Evolutionary conservation across 2,329 filamentous ascomycete genomes (phyloP).

Genomic region (Trichocomaceae sp.): DNA sequence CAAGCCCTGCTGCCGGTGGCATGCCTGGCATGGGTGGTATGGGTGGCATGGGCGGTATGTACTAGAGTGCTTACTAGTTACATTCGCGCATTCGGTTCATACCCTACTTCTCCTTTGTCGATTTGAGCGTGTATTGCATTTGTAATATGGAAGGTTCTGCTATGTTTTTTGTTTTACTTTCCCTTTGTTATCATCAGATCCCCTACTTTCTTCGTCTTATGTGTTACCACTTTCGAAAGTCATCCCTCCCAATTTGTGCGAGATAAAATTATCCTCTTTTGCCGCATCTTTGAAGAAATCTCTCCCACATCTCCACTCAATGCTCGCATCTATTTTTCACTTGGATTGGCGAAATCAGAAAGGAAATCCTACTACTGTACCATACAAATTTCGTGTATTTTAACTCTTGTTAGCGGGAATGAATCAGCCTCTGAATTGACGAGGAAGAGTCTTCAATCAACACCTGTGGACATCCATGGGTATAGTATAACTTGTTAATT

Average conservation of each 20-base stretch:
- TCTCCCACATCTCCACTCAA: slow-evolving; percentile 12
- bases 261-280: background rate
- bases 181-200: slow-evolving; percentile 1
- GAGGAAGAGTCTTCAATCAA: background rate
- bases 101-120: slow-evolving; percentile 2
- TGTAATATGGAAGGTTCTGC: slow-evolving; percentile 14
- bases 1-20: slow-evolving; percentile 46
- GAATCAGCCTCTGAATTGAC: background rate
- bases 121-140: slow-evolving; percentile 16
- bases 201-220: slow-evolving; percentile 4
- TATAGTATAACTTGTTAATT: background rate
- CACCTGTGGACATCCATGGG: too few relatives aligned
- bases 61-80: slow-evolving; percentile 33
- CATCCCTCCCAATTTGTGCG: background rate
- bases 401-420: background rate
- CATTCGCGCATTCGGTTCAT: background rate
- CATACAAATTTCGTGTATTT: slow-evolving; percentile 9
- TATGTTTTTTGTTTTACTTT: background rate
- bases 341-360: slow-evolving; percentile 8
- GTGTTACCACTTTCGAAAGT: slow-evolving; percentile 6
- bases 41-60: slow-evolving; percentile 59
- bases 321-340: slow-evolving; percentile 4
- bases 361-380: slow-evolving; percentile 6
- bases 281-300: background rate
- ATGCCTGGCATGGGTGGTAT: slow-evolving; percentile 55